Evolutionary conservation across 176 grass and related monocot species (phyloP).

Genomic region (Oryza meyeriana): DNA sequence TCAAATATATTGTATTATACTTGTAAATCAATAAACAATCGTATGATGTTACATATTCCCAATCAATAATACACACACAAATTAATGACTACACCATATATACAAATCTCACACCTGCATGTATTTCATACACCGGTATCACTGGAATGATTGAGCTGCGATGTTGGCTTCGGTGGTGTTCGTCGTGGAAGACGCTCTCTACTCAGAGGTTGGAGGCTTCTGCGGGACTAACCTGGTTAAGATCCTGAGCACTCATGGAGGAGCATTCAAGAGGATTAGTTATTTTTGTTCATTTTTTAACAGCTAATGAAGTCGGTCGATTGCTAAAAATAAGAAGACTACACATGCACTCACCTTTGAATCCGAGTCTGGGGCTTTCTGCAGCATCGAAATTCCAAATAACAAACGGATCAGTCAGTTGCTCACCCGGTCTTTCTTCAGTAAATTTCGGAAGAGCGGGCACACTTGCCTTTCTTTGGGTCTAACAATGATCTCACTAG

Average conservation of each 20-base stretch:
- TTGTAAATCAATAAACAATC: background rate
- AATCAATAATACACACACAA: constrained; percentile 18
- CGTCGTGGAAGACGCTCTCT: constrained; percentile 16
- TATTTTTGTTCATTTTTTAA: background rate
- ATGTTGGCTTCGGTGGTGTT: background rate
- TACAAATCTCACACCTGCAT: constrained; percentile 23
- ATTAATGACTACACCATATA: background rate
- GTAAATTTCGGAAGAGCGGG: constrained; percentile 51
- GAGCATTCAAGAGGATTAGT: background rate
- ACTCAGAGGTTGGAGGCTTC: background rate
- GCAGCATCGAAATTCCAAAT: constrained; percentile 39
- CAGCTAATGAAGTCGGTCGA: background rate
- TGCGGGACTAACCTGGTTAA: constrained; percentile 35
- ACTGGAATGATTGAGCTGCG: background rate
- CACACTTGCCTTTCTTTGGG: constrained; percentile 61
- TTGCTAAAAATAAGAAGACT: background rate
- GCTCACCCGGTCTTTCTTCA: constrained; percentile 48
- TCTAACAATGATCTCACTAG: constrained; percentile 20
- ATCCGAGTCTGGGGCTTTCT: constrained; percentile 61
- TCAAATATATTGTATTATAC: no score
- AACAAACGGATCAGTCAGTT: constrained; percentile 55
- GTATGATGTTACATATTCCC: background rate
- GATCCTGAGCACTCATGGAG: constrained; percentile 43
- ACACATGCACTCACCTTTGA: constrained; percentile 46
- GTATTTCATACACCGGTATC: background rate